phyloP scores from a whole-genome alignment of 208 protist genomes.

The Endotrypanum monterogeii region DNA sequence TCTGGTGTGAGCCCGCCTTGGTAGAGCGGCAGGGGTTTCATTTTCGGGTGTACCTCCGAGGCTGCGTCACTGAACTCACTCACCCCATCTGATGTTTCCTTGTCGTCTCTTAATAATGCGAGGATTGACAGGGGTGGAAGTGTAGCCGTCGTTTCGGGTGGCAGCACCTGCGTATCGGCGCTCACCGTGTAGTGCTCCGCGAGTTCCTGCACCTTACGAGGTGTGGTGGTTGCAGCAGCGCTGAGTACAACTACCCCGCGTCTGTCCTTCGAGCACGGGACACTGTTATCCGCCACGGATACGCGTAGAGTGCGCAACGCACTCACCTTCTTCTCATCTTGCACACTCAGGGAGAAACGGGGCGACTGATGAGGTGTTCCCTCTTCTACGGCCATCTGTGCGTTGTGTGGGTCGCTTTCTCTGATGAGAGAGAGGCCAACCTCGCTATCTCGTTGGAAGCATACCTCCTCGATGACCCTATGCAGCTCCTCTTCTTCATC shows the following conservation, averaged over 20 bases:
- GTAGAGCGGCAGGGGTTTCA: constrained; percentile 7
- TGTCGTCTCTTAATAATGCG: constrained; percentile 5
- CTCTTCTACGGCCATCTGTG: constrained; percentile 1
- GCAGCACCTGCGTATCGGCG: constrained; percentile 24
- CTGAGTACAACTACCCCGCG: constrained; percentile 17
- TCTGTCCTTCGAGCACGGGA: constrained; percentile 18
- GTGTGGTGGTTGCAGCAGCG: constrained; percentile 16
- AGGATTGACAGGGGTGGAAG: constrained; percentile 30
- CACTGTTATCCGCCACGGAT: constrained; percentile 21
- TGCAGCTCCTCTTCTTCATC: constrained; percentile 24
- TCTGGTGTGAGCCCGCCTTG: not conserved
- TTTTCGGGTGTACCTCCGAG: not conserved
- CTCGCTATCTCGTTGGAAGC: constrained; percentile 35
- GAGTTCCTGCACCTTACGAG: constrained; percentile 29
- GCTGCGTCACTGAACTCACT: constrained; percentile 17
- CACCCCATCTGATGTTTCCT: constrained; percentile 11
- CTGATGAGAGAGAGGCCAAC: constrained; percentile 23
- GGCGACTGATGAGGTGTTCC: constrained; percentile 1
- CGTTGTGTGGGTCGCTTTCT: constrained; percentile 12
- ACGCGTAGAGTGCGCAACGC: constrained; percentile 25
- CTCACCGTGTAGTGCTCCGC: constrained; percentile 27
- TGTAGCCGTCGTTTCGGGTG: constrained; percentile 17
- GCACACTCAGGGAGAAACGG: constrained; percentile 16
- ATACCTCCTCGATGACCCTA: constrained; percentile 35
- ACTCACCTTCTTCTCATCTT: constrained; percentile 16